Base-by-base conservation (phyloP, 345 rosid species). In the Camelina laxa region DNA sequence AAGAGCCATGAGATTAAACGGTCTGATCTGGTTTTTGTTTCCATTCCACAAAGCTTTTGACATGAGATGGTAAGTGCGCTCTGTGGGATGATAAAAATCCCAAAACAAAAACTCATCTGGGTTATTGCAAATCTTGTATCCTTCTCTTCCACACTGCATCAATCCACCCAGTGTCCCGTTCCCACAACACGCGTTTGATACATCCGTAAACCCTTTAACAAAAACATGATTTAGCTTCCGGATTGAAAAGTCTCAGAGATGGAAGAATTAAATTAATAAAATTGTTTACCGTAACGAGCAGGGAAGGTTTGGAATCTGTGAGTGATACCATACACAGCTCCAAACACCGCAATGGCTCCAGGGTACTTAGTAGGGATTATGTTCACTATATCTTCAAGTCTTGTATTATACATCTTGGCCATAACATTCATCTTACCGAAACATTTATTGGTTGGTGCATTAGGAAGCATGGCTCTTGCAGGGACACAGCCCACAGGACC, bases 41-140 rank as follows among this genome's bases (percentile, higher is more conserved):
- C 92, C 92, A 7, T 47, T 48, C 88, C 89, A 85, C 27, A 84
- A 78, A 9, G 87, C 87, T 82, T 70, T 79, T 72, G 91, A 81
- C 61, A 85, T 80, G 67, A 85, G 88, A 9, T 70, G 69, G 81
- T 79, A 84, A 59, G 89, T 42, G 7, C 73, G 85, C 50, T 88
- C 87, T 2, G 87, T 77, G 1, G 91, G 92, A 80, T 86, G 92
- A 65, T 84, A 87, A 59, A 80, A 86, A 68, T 90, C 96, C 92
- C 89, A 82, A 58, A 86, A 90, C 70, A 90, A 13, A 61, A 65
- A 85, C 61, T 38, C 53, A 0, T 79, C 60, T 9, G 85, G 83
- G 41, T 86, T 82, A 16, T 36, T 36, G 72, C 91, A 90, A 33
- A 80, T 64, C 73, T 79, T 81, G 75, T 84, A 90, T 0, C 89